Conservation (phyloP, 1,284 basidiomycete species). For the Exsudoporus floridanus region DNA sequence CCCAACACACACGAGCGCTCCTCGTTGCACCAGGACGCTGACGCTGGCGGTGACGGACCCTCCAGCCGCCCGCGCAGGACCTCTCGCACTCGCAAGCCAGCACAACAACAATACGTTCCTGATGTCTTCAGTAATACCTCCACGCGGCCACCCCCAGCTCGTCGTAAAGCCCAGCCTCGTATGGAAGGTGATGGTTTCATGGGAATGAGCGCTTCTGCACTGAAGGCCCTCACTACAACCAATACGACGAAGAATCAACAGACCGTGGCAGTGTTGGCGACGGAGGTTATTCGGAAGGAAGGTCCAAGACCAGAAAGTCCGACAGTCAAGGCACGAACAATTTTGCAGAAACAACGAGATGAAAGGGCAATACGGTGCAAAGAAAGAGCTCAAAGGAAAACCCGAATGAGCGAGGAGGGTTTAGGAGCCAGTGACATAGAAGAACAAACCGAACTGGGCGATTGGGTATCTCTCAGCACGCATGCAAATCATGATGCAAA, state of each 20-base stretch:
- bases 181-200: conserved; percentile 49
- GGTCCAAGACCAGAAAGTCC: conserved; percentile 79
- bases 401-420: conserved; percentile 45
- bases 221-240: conserved; percentile 64
- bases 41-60: conserved; percentile 1
- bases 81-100: conserved; percentile 50
- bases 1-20: background rate
- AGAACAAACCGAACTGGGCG: conserved; percentile 24
- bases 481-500: conserved; percentile 37
- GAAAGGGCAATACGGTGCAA: conserved; percentile 59
- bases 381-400: conserved; percentile 66
- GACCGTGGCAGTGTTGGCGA: conserved; percentile 49
- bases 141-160: conserved; percentile 38
- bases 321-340: conserved; percentile 69
- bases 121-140: conserved; percentile 42
- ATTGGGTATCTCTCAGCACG: conserved; percentile 17
- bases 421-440: conserved; percentile 31
- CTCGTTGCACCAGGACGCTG: conserved; percentile 5
- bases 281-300: conserved; percentile 65
- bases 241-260: conserved; percentile 72
- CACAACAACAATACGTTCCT: conserved; percentile 37
- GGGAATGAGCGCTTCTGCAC: conserved; percentile 62
- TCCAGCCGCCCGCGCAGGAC: conserved; percentile 44
- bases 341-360: conserved; percentile 69
- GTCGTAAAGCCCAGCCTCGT: conserved; percentile 39